phyloP scores from a whole-genome alignment of 306 rosid species.

The Quercus wislizeni region DNA sequence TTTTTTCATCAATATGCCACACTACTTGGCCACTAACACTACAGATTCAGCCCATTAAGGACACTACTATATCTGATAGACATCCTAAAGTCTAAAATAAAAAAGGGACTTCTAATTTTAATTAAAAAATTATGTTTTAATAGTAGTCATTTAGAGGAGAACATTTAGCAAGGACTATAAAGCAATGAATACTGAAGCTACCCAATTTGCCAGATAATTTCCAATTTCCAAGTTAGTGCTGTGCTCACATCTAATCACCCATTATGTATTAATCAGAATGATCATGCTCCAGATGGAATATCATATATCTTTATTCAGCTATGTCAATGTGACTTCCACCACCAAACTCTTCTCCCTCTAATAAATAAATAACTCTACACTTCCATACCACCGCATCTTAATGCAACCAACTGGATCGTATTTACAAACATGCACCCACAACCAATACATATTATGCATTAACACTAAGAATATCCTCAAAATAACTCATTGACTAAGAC shows the following conservation, averaged over 20 bases:
- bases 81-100: neutral
- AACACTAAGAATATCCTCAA: too few relatives aligned
- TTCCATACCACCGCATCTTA: too few relatives aligned
- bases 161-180: neutral
- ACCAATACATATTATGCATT: too few relatives aligned
- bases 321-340: too few relatives aligned
- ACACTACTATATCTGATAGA: neutral
- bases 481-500: too few relatives aligned
- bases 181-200: neutral
- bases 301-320: neutral
- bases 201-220: neutral
- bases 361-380: too few relatives aligned
- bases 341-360: too few relatives aligned
- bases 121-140: neutral
- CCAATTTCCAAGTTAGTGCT: neutral
- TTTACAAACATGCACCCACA: too few relatives aligned
- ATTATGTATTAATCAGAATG: neutral
- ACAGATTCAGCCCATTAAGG: neutral
- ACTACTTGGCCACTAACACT: neutral
- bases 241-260: neutral
- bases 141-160: neutral
- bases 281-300: neutral
- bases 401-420: too few relatives aligned
- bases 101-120: neutral
- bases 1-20: neutral